Evolutionary conservation across 805 yeast species (phyloP), one percentile per base, ranked within the genome.

Genomic region (Metschnikowia santaceciliae): DNA sequence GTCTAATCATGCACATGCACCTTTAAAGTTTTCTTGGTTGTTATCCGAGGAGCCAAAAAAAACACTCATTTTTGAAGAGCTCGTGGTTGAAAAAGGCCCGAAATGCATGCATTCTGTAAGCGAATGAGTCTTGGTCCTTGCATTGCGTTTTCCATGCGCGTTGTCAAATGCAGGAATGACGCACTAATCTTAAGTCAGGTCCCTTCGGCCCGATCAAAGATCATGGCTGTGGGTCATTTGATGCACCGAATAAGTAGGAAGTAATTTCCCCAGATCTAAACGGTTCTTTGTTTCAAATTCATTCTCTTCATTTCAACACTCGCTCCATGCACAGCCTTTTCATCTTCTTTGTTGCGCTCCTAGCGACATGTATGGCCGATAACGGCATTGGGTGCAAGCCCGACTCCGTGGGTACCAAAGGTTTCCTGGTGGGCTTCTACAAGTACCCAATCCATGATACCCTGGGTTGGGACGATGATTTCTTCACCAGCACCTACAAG

Each of bases 341-440:
- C 40, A 5, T 43, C 5, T 35, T 43, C 32, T 23, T 43, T 8
- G 6, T 23, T 23, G 33, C 39, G 33, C 33, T 43, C 23, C 33
- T 43, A 22, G 39, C 47, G 40, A 39, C 11, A 22, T 15, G 32
- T 13, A 14, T 35, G 13, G 40, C 47, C 6, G 40, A 19, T 5
- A 23, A 6, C 26, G 40, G 40, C 26, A 10, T 17, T 5, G 47
- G 40, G 3, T 43, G 47, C 33, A 35, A n/a, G n/a, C 47, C 47
- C 19, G 40, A 33, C 40, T 4, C 47, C 3, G 33, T 23, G 23
- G 47, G 40, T 10, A 15, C 23, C 26, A 20, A 37, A n/a, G 56
- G 56, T 13, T 53, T 53, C 43, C 40, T 38, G 20, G 56, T 48
- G 13, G 42, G 20, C 14, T 51, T 43, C 30, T 53, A 51, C 44